These are phyloP conservation scores for Takashimella koratensis DNA, from an alignment of 1,284 basidiomycete species.

Conservation along the genomic window DNA sequence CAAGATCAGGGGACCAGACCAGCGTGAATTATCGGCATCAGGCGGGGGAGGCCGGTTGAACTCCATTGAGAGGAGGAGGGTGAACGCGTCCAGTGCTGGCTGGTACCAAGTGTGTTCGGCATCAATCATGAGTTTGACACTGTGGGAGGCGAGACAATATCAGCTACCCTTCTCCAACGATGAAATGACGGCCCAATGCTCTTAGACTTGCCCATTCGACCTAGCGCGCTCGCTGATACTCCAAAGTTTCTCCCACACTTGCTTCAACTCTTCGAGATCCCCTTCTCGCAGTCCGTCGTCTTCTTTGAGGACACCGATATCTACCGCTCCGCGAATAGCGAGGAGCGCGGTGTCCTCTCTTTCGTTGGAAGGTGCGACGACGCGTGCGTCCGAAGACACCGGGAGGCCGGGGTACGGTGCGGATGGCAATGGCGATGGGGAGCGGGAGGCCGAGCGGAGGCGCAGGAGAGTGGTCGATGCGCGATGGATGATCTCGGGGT, in stretches of 20 bases:
- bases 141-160: not conserved
- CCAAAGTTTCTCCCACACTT: conserved; percentile 60
- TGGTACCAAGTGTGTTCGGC: conserved; percentile 77
- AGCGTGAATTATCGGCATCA: conserved; percentile 12
- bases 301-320: conserved; percentile 29
- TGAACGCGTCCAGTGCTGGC: conserved; percentile 76
- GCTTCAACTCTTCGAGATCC: conserved; percentile 61
- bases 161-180: conserved; percentile 5
- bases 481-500: conserved; percentile 43
- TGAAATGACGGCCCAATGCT: too few species aligned
- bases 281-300: conserved; percentile 41
- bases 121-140: conserved; percentile 63
- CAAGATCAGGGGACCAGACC: conserved; percentile 37
- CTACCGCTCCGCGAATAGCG: conserved; percentile 17
- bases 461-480: conserved; percentile 48
- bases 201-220: conserved; percentile 43
- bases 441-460: conserved; percentile 31
- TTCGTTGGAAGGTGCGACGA: conserved; percentile 23
- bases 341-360: conserved; percentile 1
- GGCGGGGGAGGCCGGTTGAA: conserved; percentile 58
- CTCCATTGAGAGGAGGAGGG: conserved; percentile 66
- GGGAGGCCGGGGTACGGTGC: conserved; percentile 67
- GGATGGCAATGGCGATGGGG: conserved; percentile 18
- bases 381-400: conserved; percentile 24
- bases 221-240: conserved; percentile 61